A percentile compares a stretch with the other conserved stretches of the same genome.
Conservation (phyloP, 768 basidiomycete genomes). For the Lactarius evosmus region DNA sequence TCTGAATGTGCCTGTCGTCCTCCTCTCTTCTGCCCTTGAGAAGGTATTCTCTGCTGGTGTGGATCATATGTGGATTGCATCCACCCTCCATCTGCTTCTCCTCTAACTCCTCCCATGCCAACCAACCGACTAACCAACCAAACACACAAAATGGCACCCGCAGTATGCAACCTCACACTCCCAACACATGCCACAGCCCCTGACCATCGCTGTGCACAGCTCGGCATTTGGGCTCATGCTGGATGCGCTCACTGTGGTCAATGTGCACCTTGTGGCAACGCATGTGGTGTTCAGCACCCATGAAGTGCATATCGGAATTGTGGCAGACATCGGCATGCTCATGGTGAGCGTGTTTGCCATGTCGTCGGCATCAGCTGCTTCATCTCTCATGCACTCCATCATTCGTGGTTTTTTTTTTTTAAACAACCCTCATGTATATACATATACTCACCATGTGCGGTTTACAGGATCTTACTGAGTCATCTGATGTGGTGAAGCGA, state of each 20-base stretch:
- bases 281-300: conserved; percentile 68
- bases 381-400: conserved; percentile 74
- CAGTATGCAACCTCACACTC: conserved; percentile 33
- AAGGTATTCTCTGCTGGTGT: conserved; percentile 83
- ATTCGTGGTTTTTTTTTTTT: conserved; percentile 48
- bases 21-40: conserved; percentile 65
- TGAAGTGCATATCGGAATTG: conserved; percentile 84
- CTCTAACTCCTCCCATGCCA: not conserved
- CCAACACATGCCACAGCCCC: conserved; percentile 59
- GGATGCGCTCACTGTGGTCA: conserved; percentile 73
- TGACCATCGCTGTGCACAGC: conserved; percentile 80
- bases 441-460: not conserved
- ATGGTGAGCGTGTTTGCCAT: conserved; percentile 73
- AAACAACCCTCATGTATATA: too few relatives aligned
- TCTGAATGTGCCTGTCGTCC: conserved; percentile 64
- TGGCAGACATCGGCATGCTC: conserved; percentile 84
- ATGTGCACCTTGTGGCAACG: conserved; percentile 70
- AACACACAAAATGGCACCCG: too few relatives aligned
- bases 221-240: conserved; percentile 71
- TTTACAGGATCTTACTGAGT: conserved; percentile 5
- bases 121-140: not conserved
- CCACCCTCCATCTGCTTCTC: not conserved
- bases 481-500: not conserved
- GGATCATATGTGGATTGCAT: conserved; percentile 52
- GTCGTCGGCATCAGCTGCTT: conserved; percentile 74